Evolutionary conservation across 768 basidiomycete genomes (phyloP), one percentile per base, ranked within the genome.

Genomic region (Rhizopogon vulgaris): DNA sequence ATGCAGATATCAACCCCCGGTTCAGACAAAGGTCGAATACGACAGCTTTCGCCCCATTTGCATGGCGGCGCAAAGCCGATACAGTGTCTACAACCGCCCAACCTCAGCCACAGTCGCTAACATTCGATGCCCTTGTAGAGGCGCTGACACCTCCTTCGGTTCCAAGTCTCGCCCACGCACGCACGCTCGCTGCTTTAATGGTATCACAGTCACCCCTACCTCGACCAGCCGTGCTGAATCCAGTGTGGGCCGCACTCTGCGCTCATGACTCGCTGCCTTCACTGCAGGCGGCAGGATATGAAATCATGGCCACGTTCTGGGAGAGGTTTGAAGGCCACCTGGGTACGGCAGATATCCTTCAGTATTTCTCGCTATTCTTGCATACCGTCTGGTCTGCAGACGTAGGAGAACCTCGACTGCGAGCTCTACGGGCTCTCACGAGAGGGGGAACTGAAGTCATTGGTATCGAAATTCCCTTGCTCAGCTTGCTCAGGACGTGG

Each of bases 221-320:
- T 24, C 75, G 71, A 36, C 68, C 74, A 24, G 70, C 78, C 24
- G 54, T 63, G n/a, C 68, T 90, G 12, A 78, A 75, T 49, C 82
- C 84, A 12, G 74, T 90, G 49, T 70, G 89, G 2, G 73, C 74
- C 6, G 73, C 78, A 1, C 71, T 90, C 10, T 90, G 88, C 62
- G 65, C 72, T 37, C 49, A 67, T 6, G 73, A 79, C 15, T 73
- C 77, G 0, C 85, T 86, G 1, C 55, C 73, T 0, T 68, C 80
- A 0, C 55, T 90, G 4, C 86, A 87, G 60, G 78, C 78, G 7
- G 77, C 82, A 0, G 89, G 88, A 1, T 87, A 76, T 57, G 88
- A 90, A 52, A 80, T 89, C 54, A 72, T 90, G 48, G 73, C 83
- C 12, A 76, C 84, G 3, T 90, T 84, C 62, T 82, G 80, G 70